Percentiles rank a stretch among this genome's conserved stretches.
Evolutionary conservation across 2,329 filamentous ascomycete genomes (phyloP).

Genomic region (Biscogniauxia mediterranea): DNA sequence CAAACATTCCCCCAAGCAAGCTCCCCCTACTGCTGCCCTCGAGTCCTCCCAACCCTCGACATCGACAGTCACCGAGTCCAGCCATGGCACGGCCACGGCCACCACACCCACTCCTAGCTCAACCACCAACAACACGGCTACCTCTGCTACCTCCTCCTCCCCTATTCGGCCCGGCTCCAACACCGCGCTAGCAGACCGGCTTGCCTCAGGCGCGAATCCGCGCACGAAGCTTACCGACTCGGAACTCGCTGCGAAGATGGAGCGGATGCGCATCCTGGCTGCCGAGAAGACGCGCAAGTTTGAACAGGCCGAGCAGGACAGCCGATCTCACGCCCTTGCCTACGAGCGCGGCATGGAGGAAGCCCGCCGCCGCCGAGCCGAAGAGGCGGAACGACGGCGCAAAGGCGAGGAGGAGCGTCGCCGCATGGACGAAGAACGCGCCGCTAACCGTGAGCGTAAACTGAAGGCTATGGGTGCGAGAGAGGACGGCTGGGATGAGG

Average conservation of each 20-base stretch:
- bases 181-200: constrained; percentile 40
- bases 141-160: constrained; percentile 7
- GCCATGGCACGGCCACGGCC: constrained; percentile 20
- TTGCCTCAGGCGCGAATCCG: constrained; percentile 56
- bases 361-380: constrained; percentile 48
- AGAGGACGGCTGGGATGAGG: constrained; percentile 58
- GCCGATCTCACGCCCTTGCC: constrained; percentile 53
- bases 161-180: constrained; percentile 32
- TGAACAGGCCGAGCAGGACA: constrained; percentile 56
- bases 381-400: constrained; percentile 51
- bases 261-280: constrained; percentile 56
- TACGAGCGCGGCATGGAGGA: constrained; percentile 57
- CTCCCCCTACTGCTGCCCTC: constrained; percentile 4
- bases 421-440: constrained; percentile 58
- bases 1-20: constrained; percentile 23
- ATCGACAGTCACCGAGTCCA: constrained; percentile 12
- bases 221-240: constrained; percentile 59
- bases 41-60: constrained; percentile 4
- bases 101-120: constrained; percentile 13
- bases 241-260: constrained; percentile 59
- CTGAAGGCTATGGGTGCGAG: constrained; percentile 56
- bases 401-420: constrained; percentile 52
- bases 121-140: constrained; percentile 5
- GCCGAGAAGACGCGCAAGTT: constrained; percentile 60
- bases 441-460: constrained; percentile 59